Conservation (phyloP, 805 yeast species). For the Tetrapisispora namnaoensis region DNA sequence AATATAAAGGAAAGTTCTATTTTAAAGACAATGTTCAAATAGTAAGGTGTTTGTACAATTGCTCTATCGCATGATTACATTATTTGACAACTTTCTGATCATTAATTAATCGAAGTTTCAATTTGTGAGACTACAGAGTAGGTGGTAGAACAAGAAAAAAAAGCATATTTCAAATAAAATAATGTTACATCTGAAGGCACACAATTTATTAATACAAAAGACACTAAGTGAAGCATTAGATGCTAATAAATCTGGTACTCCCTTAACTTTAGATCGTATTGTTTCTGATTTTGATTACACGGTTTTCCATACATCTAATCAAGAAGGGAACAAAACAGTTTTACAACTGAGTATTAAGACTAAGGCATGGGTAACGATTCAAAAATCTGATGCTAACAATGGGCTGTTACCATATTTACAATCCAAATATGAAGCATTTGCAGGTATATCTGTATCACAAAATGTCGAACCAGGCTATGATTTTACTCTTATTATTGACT, state of each 20-base stretch:
- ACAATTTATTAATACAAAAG: slow-evolving; percentile 72
- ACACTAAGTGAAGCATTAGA: slow-evolving; percentile 55
- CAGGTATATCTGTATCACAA: slow-evolving; percentile 16
- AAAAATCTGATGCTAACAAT: slow-evolving; percentile 9
- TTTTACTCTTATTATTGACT: slow-evolving; percentile 63
- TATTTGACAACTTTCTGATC: no score
- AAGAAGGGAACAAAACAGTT: slow-evolving; percentile 54
- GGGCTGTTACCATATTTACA: slow-evolving; percentile 17
- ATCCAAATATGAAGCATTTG: slow-evolving; percentile 11
- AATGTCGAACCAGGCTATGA: slow-evolving; percentile 65
- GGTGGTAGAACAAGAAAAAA: background rate
- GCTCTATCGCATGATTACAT: background rate
- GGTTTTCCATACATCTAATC: slow-evolving; percentile 74
- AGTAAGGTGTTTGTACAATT: no score
- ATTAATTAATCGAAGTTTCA: no score
- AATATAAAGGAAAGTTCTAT: no score
- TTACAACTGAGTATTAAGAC: slow-evolving; percentile 24
- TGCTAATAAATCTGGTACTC: slow-evolving; percentile 19
- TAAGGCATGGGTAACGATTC: slow-evolving; percentile 26
- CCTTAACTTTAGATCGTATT: slow-evolving; percentile 60
- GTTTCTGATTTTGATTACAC: slow-evolving; percentile 95
- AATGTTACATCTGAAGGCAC: slow-evolving; percentile 81
- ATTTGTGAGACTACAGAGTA: background rate
- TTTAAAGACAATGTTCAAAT: no score
- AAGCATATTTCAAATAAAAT: background rate